A percentile compares a stretch with the other conserved stretches of the same genome.
Evolutionary conservation across 2,329 filamentous ascomycete species (phyloP).

Genomic region (Metarhizium anisopliae): DNA sequence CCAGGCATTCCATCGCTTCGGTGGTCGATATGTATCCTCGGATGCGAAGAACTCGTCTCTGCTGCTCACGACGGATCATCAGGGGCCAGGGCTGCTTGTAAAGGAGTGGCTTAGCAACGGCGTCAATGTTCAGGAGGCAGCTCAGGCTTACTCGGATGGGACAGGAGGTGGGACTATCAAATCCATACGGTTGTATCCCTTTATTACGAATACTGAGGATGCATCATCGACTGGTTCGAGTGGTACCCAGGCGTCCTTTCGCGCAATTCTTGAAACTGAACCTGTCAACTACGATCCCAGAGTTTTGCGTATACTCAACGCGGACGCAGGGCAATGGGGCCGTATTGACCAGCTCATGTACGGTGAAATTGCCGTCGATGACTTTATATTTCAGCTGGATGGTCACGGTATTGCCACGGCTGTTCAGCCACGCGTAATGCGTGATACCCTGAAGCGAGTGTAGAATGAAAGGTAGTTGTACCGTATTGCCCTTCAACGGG

Average conservation of each 20-base stretch:
- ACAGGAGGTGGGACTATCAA: background rate
- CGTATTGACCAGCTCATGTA: constrained; percentile 9
- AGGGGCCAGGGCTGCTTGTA: no score
- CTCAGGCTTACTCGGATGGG: no score
- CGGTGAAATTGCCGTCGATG: constrained; percentile 9
- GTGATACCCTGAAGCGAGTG: background rate
- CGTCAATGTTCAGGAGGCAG: no score
- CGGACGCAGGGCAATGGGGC: constrained; percentile 6
- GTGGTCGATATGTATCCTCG: no score
- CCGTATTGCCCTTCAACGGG: no score
- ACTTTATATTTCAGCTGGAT: constrained; percentile 9
- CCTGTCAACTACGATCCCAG: background rate
- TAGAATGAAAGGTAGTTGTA: background rate
- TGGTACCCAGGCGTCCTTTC: background rate
- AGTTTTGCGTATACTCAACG: constrained; percentile 2
- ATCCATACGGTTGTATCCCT: background rate
- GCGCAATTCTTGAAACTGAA: background rate
- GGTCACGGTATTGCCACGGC: background rate
- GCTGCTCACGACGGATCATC: no score
- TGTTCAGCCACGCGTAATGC: constrained; percentile 5
- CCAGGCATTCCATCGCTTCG: no score
- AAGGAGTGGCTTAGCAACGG: no score
- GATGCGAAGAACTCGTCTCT: no score
- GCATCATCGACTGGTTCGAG: background rate
- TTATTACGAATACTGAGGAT: no score